phyloP scores from a whole-genome alignment of 164 flowering plant species.

The Echeveria elegans region DNA sequence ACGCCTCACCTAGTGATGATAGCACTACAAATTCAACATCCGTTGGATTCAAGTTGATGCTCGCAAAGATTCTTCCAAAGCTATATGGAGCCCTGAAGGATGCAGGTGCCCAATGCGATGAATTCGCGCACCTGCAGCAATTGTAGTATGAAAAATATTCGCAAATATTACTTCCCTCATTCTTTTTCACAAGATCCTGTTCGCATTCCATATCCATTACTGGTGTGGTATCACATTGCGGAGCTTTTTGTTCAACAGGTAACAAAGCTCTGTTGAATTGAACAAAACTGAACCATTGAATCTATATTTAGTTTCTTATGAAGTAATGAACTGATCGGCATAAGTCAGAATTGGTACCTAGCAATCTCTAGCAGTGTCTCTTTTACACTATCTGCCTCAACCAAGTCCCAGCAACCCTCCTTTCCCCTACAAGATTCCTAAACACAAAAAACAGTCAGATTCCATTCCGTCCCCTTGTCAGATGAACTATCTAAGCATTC shows the following conservation, averaged over 20 bases:
- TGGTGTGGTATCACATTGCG: too few species aligned
- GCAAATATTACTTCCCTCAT: too few species aligned
- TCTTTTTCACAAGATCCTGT: too few species aligned
- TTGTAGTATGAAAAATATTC: not conserved
- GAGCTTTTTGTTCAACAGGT: too few species aligned
- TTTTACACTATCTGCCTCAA: not conserved
- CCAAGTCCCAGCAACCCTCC: not conserved
- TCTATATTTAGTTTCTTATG: too few species aligned
- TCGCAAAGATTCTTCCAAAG: constrained; percentile 79
- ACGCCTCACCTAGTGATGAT: constrained; percentile 48
- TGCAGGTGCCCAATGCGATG: constrained; percentile 38
- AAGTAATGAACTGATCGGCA: too few species aligned
- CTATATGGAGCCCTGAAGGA: constrained; percentile 49
- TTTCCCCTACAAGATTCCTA: not conserved
- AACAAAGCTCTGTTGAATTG: too few species aligned
- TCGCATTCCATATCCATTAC: too few species aligned
- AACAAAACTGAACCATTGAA: too few species aligned
- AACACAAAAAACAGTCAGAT: too few species aligned
- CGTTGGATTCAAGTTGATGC: constrained; percentile 92
- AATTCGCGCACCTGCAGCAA: not conserved
- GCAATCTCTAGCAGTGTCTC: not conserved
- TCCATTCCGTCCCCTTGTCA: not conserved
- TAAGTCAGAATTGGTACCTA: too few species aligned
- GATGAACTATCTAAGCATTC: not conserved
- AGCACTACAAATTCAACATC: constrained; percentile 53